These are phyloP conservation scores for Yarrowia sp. DNA, from an alignment of 805 yeast species.

Conservation along the genomic window DNA sequence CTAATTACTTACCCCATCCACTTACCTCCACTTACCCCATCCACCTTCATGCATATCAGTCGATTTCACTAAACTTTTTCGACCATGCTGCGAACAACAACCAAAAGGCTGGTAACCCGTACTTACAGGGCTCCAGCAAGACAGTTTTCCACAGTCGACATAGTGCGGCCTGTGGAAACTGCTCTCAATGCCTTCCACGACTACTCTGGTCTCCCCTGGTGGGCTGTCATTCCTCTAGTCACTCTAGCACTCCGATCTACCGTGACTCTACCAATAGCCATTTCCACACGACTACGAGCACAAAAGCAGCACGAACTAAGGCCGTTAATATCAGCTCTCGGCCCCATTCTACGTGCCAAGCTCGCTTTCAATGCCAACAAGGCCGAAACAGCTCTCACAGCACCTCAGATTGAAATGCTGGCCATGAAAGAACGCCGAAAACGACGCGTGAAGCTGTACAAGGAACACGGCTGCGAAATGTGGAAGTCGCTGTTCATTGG, in stretches of 20 bases:
- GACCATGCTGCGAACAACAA: background rate
- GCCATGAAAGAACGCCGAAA: constrained; percentile 74
- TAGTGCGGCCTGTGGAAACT: constrained; percentile 30
- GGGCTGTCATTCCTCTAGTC: constrained; percentile 68
- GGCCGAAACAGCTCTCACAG: constrained; percentile 46
- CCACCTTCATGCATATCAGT: too few relatives aligned
- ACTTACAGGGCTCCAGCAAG: background rate
- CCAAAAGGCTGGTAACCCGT: background rate
- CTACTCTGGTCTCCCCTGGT: constrained; percentile 68
- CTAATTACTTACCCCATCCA: too few relatives aligned
- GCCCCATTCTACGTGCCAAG: constrained; percentile 64
- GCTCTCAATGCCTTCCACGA: constrained; percentile 32
- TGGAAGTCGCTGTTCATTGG: constrained; percentile 70
- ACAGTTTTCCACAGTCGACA: constrained; percentile 10
- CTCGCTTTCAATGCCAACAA: constrained; percentile 42
- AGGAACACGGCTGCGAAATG: constrained; percentile 61
- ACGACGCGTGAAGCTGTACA: constrained; percentile 69
- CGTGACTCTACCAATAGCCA: constrained; percentile 75
- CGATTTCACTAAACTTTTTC: background rate
- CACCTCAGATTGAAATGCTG: constrained; percentile 72
- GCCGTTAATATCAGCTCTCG: constrained; percentile 69
- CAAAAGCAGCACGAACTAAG: constrained; percentile 67
- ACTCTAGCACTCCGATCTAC: constrained; percentile 62
- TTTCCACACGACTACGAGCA: constrained; percentile 63
- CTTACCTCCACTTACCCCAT: too few relatives aligned